Conservation (phyloP, 495 filamentous ascomycete genomes). For the Peziza echinospora region DNA sequence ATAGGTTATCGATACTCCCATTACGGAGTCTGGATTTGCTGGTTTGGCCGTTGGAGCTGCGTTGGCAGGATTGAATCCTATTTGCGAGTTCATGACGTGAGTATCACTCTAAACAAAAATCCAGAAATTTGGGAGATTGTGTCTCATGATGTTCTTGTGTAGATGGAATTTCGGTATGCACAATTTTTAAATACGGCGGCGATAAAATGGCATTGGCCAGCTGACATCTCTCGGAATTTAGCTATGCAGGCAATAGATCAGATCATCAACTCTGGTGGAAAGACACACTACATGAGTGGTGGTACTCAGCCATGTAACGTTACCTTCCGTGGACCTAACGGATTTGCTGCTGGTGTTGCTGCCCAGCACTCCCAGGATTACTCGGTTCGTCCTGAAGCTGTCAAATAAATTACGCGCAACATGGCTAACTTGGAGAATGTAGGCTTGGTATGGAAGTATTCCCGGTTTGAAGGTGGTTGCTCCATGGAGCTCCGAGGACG, state of each 20-base stretch:
- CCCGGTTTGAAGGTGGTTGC: slow-evolving; percentile 91
- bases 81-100: slow-evolving; percentile 74
- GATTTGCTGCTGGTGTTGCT: slow-evolving; percentile 84
- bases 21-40: slow-evolving; percentile 86
- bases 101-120: too few relatives aligned
- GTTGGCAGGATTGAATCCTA: slow-evolving; percentile 76
- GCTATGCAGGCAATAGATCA: slow-evolving; percentile 99
- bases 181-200: too few relatives aligned
- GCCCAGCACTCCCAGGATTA: slow-evolving; percentile 92
- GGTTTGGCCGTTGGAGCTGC: slow-evolving; percentile 89
- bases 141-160: too few relatives aligned
- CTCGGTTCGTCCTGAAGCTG: slow-evolving; percentile 2
- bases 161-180: slow-evolving; percentile 94
- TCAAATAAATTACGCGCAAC: neutral
- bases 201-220: too few relatives aligned
- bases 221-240: too few relatives aligned
- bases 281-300: slow-evolving; percentile 99
- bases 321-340: slow-evolving; percentile 97
- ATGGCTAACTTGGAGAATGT: too few relatives aligned
- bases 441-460: slow-evolving; percentile 91
- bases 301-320: slow-evolving; percentile 99
- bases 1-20: slow-evolving; percentile 90
- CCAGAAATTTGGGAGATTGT: too few relatives aligned
- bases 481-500: slow-evolving; percentile 91
- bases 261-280: slow-evolving; percentile 96